phyloP scores from a whole-genome alignment of 2,329 filamentous ascomycete genomes.

The Calonectria hongkongensis region DNA sequence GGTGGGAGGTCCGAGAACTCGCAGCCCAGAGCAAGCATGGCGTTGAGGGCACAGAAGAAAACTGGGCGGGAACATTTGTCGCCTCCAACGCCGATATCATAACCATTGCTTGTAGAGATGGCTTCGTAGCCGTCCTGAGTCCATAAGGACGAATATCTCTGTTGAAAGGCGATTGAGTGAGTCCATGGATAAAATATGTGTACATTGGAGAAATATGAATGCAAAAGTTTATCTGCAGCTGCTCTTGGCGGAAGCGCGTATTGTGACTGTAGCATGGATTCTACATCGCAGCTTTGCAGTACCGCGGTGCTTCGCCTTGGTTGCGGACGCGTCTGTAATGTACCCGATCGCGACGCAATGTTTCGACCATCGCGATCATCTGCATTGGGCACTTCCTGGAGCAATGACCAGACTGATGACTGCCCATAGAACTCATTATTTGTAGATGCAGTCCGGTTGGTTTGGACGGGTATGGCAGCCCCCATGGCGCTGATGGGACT shows the following conservation, averaged over 20 bases:
- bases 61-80: slow-evolving; percentile 1
- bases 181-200: slow-evolving; percentile 36
- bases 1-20: slow-evolving; percentile 23
- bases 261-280: slow-evolving; percentile 22
- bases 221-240: slow-evolving; percentile 19
- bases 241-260: slow-evolving; percentile 24
- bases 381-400: not conserved
- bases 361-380: not conserved
- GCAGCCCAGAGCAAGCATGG: slow-evolving; percentile 29
- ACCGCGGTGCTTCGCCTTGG: not conserved
- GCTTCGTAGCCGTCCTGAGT: not conserved
- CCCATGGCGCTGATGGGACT: slow-evolving; percentile 35
- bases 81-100: slow-evolving; percentile 25
- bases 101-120: not conserved
- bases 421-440: slow-evolving; percentile 28
- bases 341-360: not conserved
- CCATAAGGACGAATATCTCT: slow-evolving; percentile 17
- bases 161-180: slow-evolving; percentile 20
- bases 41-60: slow-evolving; percentile 31
- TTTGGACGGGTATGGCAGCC: slow-evolving; percentile 1
- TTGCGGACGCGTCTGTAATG: not conserved
- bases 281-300: not conserved
- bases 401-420: slow-evolving; percentile 21
- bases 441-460: not conserved
- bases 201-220: slow-evolving; percentile 14